These are phyloP conservation scores for Buxus sempervirens DNA, from an alignment of 164 flowering plant species.

Conservation along the genomic window DNA sequence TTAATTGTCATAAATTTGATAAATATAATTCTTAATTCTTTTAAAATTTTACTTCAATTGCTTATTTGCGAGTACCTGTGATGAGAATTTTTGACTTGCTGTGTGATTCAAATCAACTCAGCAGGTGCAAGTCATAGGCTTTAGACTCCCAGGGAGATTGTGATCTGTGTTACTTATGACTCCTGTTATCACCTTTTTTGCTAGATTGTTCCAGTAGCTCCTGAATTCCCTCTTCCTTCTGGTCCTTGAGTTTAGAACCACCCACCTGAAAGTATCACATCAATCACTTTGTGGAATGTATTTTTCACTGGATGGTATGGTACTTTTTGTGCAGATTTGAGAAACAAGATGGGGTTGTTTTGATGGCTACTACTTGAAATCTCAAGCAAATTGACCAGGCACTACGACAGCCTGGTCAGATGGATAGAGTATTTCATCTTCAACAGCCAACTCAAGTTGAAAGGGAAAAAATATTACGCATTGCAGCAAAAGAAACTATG, in stretches of 20 bases:
- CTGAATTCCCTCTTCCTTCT: not conserved
- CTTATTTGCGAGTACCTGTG: too few relatives aligned
- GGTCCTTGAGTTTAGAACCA: not conserved
- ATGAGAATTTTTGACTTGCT: too few relatives aligned
- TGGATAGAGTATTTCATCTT: slow-evolving; percentile 94
- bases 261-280: not conserved
- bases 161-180: not conserved
- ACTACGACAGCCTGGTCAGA: slow-evolving; percentile 86
- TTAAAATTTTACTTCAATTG: too few relatives aligned
- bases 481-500: slow-evolving; percentile 86
- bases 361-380: slow-evolving; percentile 91
- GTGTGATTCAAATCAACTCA: too few relatives aligned
- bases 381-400: slow-evolving; percentile 84
- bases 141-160: not conserved
- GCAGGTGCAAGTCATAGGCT: too few relatives aligned
- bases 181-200: not conserved
- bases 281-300: not conserved
- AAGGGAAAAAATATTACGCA: slow-evolving; percentile 70
- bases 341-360: slow-evolving; percentile 97
- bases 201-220: not conserved
- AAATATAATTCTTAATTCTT: too few relatives aligned
- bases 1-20: too few relatives aligned
- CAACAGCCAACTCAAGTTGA: slow-evolving; percentile 76
- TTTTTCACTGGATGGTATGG: not conserved
- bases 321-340: slow-evolving; percentile 62